Base-by-base conservation (phyloP, 2,329 filamentous ascomycete genomes). In the Neofusicoccum umdonicola region DNA sequence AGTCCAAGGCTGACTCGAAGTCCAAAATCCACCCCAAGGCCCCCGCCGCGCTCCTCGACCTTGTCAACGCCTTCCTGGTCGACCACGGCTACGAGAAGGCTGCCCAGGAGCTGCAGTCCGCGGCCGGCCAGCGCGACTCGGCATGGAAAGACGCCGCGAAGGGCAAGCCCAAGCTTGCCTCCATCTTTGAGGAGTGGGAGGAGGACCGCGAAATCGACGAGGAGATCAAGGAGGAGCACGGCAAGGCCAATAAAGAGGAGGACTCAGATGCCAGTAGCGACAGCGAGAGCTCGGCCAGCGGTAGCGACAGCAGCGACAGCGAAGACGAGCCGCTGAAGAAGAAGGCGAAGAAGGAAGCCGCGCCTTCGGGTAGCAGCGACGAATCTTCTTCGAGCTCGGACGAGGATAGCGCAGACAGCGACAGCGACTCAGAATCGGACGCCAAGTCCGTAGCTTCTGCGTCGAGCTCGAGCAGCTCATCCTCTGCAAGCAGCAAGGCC, bases 61-160 rank as follows among this genome's bases (percentile, higher is more conserved):
- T 77, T 35, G 71, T 79, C 8, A 67, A 71, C 66, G 56, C 66
- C 39, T 79, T 78, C 67, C 69, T 78, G 57, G 66, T 68, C 27
- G 70, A 75, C 27, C 67, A 76, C 57, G 76, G 76, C 44, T 76
- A 74, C 62, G 67, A 69, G 12, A 69, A 71, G 22, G 71, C 76
- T 17, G 76, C 73, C 13, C 60, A 62, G 51, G 71, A 70, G 34
- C 69, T 78, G 27, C 70, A 72, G 41, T 64, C 58, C 2, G 56
- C 69, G 44, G 63, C 66, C 27, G n/a, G 63, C 22, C 44, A 66
- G 37, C 39, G 54, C 17, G 58, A 62, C 34, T 50, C 22, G n/a
- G 45, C 19, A 22, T 64, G 37, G 52, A 52, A 67, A 44, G 52
- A 56, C 15, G 48, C 66, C 2, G 66, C 66, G 1, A 68, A 70